Base-by-base conservation (phyloP, 2,329 filamentous ascomycete species). In the Arthrobotrys entomopaga region DNA sequence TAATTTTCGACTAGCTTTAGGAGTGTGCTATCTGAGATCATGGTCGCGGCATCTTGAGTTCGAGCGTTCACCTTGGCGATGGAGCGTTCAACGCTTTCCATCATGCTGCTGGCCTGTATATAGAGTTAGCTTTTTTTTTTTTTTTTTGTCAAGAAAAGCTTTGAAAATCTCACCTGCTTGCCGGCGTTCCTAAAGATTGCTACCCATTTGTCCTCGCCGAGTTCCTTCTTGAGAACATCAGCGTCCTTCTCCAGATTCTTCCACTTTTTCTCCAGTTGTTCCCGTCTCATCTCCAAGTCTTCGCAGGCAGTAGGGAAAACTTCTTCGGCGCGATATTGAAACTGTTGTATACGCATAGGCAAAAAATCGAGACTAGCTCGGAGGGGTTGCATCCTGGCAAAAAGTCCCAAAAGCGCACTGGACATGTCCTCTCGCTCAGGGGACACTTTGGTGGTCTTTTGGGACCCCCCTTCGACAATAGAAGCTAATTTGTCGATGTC, bases 151-250 rank as follows among this genome's bases (percentile, higher is more conserved):
- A 57, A 11, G 8, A 26, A 56, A 56, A 24, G 29, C 6, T 57
- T 40, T 7, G 11, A 15, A n/a, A 29, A 40, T 53, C 57, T 46
- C 53, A 63, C 59, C 61, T 79, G 78, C 42, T 77, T 79, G 13
- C 93, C 93, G 15, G 95, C 95, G 77, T 95, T 94, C 66, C 94
- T 88, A 83, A 99, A 99, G 40, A 98, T 93, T 61, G 96, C 86
- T 49, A 99, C 89, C 95, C 95, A 99, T 66, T 93, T 89, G 80
- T 99, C 95, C 81, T 99, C 95, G 26, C 93, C 93, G 2, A 99
- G 84, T 81, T 99, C 95, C 80, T 93, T 91, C 76, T 93, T 87
- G 53, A 99, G 82, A 0, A 91, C 91, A 79, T 98, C 93, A 8
- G 94, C 93, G 80, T 99, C 95, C 75, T 89, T 88, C 81, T 97